Percentiles rank a stretch among this genome's conserved stretches.
These are phyloP conservation scores for Pseudogymnoascus sp. DNA, from an alignment of 2,329 filamentous ascomycete genomes.

Conservation along the genomic window DNA sequence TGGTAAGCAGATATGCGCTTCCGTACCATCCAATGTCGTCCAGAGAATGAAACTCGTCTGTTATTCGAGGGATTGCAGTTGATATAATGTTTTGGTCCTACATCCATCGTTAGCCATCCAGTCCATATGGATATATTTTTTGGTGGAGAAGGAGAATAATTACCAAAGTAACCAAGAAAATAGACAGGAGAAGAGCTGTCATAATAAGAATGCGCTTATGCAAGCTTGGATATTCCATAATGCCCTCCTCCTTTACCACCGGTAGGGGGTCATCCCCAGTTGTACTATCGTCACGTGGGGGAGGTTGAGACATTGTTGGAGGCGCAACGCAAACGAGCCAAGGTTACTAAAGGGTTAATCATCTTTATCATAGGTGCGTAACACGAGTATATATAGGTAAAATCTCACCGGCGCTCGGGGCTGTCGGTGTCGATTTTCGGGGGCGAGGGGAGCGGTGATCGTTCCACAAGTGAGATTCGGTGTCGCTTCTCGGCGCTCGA, in stretches of 20 bases:
- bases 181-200: constrained; percentile 20
- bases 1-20: constrained; percentile 30
- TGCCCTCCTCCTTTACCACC: background rate
- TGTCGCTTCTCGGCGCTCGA: constrained; percentile 20
- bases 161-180: constrained; percentile 24
- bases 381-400: background rate
- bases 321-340: constrained; percentile 1
- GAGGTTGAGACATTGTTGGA: constrained; percentile 9
- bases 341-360: background rate
- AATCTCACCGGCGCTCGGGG: background rate
- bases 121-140: no score
- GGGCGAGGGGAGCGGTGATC: background rate
- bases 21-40: constrained; percentile 32
- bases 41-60: constrained; percentile 20
- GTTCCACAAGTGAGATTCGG: background rate
- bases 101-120: background rate
- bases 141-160: constrained; percentile 9
- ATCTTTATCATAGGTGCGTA: background rate
- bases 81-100: constrained; percentile 25
- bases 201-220: constrained; percentile 22
- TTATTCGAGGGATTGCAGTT: constrained; percentile 19
- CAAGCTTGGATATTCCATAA: constrained; percentile 16
- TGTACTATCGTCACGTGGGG: constrained; percentile 14
- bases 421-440: background rate
- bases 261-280: constrained; percentile 2